Conservation (phyloP, 2,329 filamentous ascomycete genomes). For the Sarocladium strictum region DNA sequence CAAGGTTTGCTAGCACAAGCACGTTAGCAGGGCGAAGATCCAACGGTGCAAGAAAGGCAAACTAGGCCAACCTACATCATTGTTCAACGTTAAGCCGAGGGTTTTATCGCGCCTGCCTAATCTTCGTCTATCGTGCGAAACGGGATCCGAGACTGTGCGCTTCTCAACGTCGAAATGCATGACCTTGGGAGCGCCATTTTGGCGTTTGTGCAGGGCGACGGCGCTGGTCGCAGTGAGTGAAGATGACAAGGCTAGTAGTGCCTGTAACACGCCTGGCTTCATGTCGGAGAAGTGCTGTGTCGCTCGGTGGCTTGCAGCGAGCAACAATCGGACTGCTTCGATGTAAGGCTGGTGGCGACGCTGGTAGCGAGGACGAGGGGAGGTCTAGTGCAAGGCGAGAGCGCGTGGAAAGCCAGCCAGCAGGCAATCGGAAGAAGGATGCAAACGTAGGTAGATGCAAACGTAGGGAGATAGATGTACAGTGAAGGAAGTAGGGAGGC, state of each 20-base stretch:
- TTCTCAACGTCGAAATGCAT: constrained; percentile 38
- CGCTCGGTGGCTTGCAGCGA: background rate
- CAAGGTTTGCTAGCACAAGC: constrained; percentile 44
- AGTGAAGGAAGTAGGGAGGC: too few species aligned
- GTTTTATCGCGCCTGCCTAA: constrained; percentile 34
- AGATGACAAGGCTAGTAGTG: constrained; percentile 4
- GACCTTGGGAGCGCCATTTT: constrained; percentile 34
- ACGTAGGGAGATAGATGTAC: too few species aligned
- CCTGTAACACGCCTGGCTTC: constrained; percentile 9
- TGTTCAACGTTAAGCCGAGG: constrained; percentile 44
- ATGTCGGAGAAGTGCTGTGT: background rate
- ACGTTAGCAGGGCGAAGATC: constrained; percentile 15
- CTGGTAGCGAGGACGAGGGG: background rate
- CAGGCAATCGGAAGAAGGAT: too few species aligned
- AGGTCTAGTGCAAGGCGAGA: too few species aligned
- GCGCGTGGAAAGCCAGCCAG: too few species aligned
- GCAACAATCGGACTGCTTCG: too few species aligned
- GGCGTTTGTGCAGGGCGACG: constrained; percentile 21
- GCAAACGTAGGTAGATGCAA: too few species aligned
- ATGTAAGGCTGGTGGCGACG: background rate
- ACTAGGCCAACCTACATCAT: constrained; percentile 37
- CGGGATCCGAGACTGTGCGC: constrained; percentile 30
- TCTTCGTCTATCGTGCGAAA: constrained; percentile 34
- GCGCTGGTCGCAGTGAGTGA: constrained; percentile 20
- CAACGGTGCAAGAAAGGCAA: background rate